Evolutionary conservation across 2,329 filamentous ascomycete species (phyloP).

Genomic region (Xylariaceae sp.): DNA sequence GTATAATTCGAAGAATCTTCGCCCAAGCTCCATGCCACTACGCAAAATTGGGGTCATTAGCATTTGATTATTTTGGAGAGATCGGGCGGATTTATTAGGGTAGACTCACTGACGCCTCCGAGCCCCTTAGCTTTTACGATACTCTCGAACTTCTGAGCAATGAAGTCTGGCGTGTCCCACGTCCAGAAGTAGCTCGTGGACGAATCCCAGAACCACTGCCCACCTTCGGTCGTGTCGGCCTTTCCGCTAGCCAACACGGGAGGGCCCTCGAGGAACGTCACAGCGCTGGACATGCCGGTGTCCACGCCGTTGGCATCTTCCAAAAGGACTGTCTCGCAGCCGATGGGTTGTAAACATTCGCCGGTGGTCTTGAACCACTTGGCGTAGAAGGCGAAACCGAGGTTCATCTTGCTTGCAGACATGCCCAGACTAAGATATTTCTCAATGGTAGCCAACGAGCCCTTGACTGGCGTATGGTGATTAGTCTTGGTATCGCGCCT

Average conservation of each 20-base stretch:
- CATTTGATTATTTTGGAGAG: not conserved
- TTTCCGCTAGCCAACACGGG: conserved; percentile 43
- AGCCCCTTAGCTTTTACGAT: conserved; percentile 60
- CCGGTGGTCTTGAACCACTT: conserved; percentile 62
- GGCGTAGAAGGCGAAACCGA: conserved; percentile 69
- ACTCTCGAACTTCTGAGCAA: conserved; percentile 62
- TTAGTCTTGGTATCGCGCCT: conserved; percentile 65
- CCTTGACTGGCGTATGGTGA: conserved; percentile 66
- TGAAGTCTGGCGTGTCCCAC: conserved; percentile 66
- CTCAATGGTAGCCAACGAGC: conserved; percentile 57
- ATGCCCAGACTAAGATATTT: conserved; percentile 62
- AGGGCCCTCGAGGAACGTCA: conserved; percentile 48
- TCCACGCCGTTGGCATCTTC: conserved; percentile 63
- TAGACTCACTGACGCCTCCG: conserved; percentile 62
- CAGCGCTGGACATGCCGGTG: conserved; percentile 52
- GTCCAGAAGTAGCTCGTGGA: conserved; percentile 69
- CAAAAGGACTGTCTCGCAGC: conserved; percentile 57
- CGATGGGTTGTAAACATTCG: conserved; percentile 46
- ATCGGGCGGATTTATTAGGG: not conserved
- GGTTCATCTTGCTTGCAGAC: conserved; percentile 55
- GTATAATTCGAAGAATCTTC: conserved; percentile 21
- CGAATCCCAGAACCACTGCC: conserved; percentile 70
- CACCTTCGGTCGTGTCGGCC: conserved; percentile 62
- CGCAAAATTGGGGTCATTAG: conserved; percentile 9
- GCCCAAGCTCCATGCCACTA: conserved; percentile 30